Evolutionary conservation across 192 early-diverging fungal species (phyloP).

Genomic region (Rhizophagus sp.): DNA sequence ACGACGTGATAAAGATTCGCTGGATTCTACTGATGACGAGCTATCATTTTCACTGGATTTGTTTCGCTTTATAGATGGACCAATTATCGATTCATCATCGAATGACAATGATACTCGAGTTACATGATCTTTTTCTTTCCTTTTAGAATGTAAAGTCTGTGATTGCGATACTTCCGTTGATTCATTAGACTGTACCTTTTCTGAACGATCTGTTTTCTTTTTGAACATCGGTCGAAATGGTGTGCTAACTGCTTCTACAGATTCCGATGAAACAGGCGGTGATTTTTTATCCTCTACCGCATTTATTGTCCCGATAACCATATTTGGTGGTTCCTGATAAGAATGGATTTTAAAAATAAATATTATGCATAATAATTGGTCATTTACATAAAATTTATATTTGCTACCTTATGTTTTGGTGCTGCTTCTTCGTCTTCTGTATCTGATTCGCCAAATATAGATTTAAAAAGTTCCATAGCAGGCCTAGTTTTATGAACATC

Average conservation of each 20-base stretch:
- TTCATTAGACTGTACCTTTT: not conserved
- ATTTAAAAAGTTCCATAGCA: constrained; percentile 85
- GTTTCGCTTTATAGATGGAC: not conserved
- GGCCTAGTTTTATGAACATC: constrained; percentile 55
- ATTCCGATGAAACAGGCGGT: not conserved
- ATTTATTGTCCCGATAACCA: not conserved
- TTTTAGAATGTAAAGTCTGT: not conserved
- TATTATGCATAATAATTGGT: too few species aligned
- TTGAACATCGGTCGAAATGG: constrained; percentile 42
- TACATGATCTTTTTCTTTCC: not conserved
- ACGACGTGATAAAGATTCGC: too few species aligned
- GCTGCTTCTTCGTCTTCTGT: constrained; percentile 45
- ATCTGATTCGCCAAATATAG: constrained; percentile 77
- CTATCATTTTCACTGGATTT: not conserved
- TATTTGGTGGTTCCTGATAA: constrained; percentile 1
- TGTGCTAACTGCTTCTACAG: not conserved
- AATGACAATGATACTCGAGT: not conserved
- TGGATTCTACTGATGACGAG: not conserved
- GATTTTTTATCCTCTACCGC: not conserved
- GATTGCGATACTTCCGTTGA: constrained; percentile 5
- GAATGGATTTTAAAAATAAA: not conserved
- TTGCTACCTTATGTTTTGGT: constrained; percentile 12
- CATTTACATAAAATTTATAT: not conserved
- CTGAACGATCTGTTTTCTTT: not conserved
- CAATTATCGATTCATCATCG: not conserved